phyloP scores from a whole-genome alignment of 177 flowering plant species.

The Telopea speciosissima region DNA sequence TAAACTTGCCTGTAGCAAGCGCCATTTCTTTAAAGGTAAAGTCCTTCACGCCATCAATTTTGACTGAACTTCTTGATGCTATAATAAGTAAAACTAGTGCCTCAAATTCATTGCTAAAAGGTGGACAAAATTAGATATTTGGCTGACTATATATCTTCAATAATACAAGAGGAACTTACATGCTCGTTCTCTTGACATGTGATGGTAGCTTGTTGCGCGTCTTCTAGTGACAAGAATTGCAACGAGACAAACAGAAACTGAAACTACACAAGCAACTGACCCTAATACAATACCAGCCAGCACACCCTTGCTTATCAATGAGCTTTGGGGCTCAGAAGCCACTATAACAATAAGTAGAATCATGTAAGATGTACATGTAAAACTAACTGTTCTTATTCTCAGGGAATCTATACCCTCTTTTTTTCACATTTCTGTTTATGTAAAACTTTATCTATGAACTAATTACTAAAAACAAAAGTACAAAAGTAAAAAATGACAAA shows the following conservation, averaged over 20 bases:
- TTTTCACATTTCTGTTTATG: no score
- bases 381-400: no score
- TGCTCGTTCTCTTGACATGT: constrained; percentile 11
- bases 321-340: constrained; percentile 1
- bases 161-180: constrained; percentile 14
- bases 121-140: neutral
- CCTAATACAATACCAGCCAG: constrained; percentile 30
- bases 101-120: no score
- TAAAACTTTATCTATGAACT: no score
- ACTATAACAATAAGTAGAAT: constrained; percentile 11
- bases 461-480: no score
- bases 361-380: neutral
- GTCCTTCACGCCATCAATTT: constrained; percentile 9
- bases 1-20: constrained; percentile 5
- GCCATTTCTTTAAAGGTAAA: constrained; percentile 6
- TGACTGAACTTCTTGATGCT: constrained; percentile 2
- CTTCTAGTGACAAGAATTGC: constrained; percentile 18
- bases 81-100: neutral
- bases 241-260: constrained; percentile 16
- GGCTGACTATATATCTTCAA: neutral
- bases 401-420: no score
- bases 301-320: constrained; percentile 22
- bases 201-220: constrained; percentile 7
- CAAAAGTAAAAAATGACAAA: no score
- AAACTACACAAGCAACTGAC: constrained; percentile 19